Percentiles rank a stretch among this genome's conserved stretches.
These are phyloP conservation scores for Dactylellina parvicollis DNA, from an alignment of 2,329 filamentous ascomycete species.

Conservation along the genomic window DNA sequence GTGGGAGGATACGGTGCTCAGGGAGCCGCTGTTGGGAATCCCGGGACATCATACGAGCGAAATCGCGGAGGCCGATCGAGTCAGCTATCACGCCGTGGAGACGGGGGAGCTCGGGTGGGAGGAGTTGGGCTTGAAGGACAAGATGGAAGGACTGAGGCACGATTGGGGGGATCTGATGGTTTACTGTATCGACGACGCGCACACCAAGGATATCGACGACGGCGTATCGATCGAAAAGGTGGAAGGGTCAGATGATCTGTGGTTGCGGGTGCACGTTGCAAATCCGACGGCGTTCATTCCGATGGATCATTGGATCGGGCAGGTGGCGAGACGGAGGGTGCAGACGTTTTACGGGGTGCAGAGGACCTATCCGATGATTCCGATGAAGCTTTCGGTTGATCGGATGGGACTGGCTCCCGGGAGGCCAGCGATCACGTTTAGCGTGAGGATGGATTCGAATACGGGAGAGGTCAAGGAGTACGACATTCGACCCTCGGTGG, in stretches of 20 bases:
- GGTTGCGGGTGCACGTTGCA: constrained; percentile 81
- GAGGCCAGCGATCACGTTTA: constrained; percentile 71
- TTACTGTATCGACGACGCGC: constrained; percentile 76
- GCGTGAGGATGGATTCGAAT: constrained; percentile 67
- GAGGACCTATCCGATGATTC: constrained; percentile 73
- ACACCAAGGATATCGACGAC: constrained; percentile 79
- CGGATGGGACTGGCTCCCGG: constrained; percentile 68
- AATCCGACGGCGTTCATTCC: constrained; percentile 78
- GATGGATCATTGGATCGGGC: constrained; percentile 69
- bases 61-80: constrained; percentile 15
- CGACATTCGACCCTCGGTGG: constrained; percentile 67
- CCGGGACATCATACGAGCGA: constrained; percentile 58
- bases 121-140: constrained; percentile 62
- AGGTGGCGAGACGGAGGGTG: constrained; percentile 70
- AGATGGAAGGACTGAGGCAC: constrained; percentile 67
- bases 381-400: constrained; percentile 64
- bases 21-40: constrained; percentile 66
- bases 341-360: constrained; percentile 67
- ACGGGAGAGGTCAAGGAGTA: constrained; percentile 67
- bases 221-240: constrained; percentile 76
- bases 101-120: constrained; percentile 56
- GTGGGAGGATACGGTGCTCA: constrained; percentile 75
- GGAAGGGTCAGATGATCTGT: constrained; percentile 67
- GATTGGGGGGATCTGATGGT: constrained; percentile 71
- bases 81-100: constrained; percentile 43